Percentiles rank a stretch among this genome's conserved stretches.
These are phyloP conservation scores for Ustilago cynodontis DNA, from an alignment of 1,284 basidiomycete genomes.

Conservation along the genomic window DNA sequence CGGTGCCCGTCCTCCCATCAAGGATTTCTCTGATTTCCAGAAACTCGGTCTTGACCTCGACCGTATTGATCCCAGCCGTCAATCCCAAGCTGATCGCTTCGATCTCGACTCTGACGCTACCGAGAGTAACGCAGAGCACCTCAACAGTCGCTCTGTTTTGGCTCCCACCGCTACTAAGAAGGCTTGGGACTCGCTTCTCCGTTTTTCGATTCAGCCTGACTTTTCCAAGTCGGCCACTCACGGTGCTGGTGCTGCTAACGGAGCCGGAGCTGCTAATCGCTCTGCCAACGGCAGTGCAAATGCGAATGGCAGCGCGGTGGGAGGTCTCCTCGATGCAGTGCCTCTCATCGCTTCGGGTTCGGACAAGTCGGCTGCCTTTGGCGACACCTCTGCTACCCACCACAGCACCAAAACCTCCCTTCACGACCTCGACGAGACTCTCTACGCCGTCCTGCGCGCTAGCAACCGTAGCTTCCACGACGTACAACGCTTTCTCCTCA, in stretches of 20 bases:
- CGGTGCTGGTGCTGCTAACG: conserved; percentile 7
- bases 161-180: conserved; percentile 72
- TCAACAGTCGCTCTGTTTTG: conserved; percentile 28
- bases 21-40: conserved; percentile 49
- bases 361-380: conserved; percentile 50
- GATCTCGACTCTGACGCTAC: conserved; percentile 41
- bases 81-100: conserved; percentile 55
- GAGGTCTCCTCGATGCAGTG: conserved; percentile 45
- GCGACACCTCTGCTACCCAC: conserved; percentile 71
- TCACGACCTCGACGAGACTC: conserved; percentile 68
- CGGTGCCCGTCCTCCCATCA: conserved; percentile 61
- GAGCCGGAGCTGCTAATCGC: too few species aligned
- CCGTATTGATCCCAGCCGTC: conserved; percentile 47
- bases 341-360: conserved; percentile 32
- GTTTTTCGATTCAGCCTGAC: conserved; percentile 35
- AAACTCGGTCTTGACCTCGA: conserved; percentile 51
- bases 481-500: conserved; percentile 65
- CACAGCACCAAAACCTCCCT: conserved; percentile 8
- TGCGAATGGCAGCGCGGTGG: conserved; percentile 23
- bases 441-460: conserved; percentile 54
- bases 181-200: conserved; percentile 80
- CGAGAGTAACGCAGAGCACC: conserved; percentile 16
- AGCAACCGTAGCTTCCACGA: conserved; percentile 64
- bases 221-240: conserved; percentile 12
- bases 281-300: conserved; percentile 14